Base-by-base conservation (phyloP, 2,329 filamentous ascomycete genomes). In the Hirsutella minnesotensis region DNA sequence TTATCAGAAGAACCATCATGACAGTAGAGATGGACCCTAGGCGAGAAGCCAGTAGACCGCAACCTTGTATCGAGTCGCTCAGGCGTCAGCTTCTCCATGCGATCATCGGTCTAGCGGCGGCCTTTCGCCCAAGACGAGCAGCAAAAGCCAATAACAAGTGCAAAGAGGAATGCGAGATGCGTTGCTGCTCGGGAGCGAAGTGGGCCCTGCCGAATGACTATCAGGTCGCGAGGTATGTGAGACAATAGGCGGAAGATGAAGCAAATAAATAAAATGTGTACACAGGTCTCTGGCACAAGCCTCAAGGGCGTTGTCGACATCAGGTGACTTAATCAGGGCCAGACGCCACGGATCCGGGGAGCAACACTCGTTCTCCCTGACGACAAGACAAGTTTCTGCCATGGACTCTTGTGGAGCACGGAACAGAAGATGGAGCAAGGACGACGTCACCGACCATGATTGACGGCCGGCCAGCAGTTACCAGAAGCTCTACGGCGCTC, bases 141-240 rank as follows among this genome's bases (percentile, higher is more conserved):
- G 12, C 9, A 20, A 16, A 36, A 27, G 12, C 9, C 20, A 39
- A 19, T 34, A 43, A 34, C 22, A 39, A 34, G 19, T 20, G 19
- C n/a, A 13, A 24, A 8, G 16, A 43, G 38, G 38, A 40, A 43
- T 43, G 42, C 29, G 31, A 22, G 19, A 19, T 19, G 37, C 18
- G 37, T 20, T 40, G 20, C 19, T 35, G 39, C 39, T 19, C 31
- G 21, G 20, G 16, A 20, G 39, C 18, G 15, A 18, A 16, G 39
- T 24, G 36, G 36, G 21, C 10, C 36, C 20, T n/a, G 21, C 2
- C 3, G n/a, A 30, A 30, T 18, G 33, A 34, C 33, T 27, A 40
- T 21, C 20, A 27, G 37, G 8, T 9, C 21, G 19, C 8, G n/a
- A 39, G 38, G 38, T 29, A 39, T 39, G 38, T 15, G 33, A 35